phyloP scores from a whole-genome alignment of 441 rosid genomes.

The Corymbia calophylla region DNA sequence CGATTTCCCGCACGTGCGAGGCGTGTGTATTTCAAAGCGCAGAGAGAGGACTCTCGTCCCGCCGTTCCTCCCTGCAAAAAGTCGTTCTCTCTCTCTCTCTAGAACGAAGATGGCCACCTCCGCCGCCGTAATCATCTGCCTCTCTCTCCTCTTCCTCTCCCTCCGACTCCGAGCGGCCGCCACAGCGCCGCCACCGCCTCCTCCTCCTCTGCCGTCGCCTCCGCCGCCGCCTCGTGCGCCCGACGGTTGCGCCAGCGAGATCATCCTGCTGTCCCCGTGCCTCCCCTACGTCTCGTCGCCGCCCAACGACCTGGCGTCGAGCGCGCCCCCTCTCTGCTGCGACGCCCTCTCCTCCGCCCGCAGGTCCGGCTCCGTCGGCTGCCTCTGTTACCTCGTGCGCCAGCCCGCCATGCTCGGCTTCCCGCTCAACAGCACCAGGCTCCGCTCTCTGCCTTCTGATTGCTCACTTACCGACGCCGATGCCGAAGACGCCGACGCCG shows the following conservation, averaged over 20 bases:
- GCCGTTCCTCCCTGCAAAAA: not conserved
- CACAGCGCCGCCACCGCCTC: constrained; percentile 10
- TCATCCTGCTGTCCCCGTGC: constrained; percentile 72
- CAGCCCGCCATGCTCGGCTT: constrained; percentile 67
- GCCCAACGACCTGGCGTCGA: constrained; percentile 43
- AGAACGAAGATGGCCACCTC: constrained; percentile 4
- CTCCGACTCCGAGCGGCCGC: not conserved
- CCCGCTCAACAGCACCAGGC: constrained; percentile 53
- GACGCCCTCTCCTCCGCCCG: constrained; percentile 31
- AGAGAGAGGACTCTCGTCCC: not conserved
- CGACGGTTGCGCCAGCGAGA: constrained; percentile 33
- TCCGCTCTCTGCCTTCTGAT: constrained; percentile 40
- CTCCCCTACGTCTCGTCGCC: constrained; percentile 51
- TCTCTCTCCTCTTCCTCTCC: constrained; percentile 8
- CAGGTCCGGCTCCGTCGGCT: constrained; percentile 28
- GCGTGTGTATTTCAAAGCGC: not conserved
- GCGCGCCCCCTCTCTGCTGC: constrained; percentile 49
- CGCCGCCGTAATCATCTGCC: constrained; percentile 3
- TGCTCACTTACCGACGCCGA: constrained; percentile 17
- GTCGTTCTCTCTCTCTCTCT: not conserved
- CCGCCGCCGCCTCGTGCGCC: not conserved
- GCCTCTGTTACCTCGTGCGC: constrained; percentile 64
- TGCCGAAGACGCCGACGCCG: not conserved
- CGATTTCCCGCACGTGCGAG: not conserved
- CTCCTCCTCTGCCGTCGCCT: constrained; percentile 12